Conservation (phyloP, 192 early-diverging fungal genomes). For the Coemansia asiatica region DNA sequence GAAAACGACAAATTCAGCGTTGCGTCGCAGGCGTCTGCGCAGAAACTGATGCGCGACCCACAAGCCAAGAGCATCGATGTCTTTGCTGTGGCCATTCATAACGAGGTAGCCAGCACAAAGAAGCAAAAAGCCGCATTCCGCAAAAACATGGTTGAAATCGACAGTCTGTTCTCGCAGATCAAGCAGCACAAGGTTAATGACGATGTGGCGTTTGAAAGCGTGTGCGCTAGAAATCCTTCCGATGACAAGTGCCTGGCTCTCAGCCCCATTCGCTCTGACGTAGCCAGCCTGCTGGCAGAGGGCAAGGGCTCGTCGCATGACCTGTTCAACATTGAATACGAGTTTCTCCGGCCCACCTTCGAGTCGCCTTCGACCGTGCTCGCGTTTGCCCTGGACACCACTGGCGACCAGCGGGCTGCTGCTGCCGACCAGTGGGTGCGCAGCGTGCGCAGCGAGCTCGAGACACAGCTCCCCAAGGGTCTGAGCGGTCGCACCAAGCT, state of each 20-base stretch:
- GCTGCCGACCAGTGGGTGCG: constrained; percentile 30
- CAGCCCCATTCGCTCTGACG: constrained; percentile 54
- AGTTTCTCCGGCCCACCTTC: constrained; percentile 50
- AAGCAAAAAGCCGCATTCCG: constrained; percentile 34
- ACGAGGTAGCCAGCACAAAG: constrained; percentile 1
- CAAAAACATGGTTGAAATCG: constrained; percentile 29
- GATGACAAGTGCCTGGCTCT: constrained; percentile 58
- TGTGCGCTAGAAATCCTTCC: constrained; percentile 45
- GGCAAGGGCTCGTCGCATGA: constrained; percentile 14
- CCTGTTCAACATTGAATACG: constrained; percentile 40
- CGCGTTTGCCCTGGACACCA: constrained; percentile 47
- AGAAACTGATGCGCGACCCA: background rate
- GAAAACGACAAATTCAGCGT: constrained; percentile 26
- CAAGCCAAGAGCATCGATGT: constrained; percentile 23
- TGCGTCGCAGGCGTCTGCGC: background rate
- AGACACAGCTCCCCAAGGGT: constrained; percentile 20
- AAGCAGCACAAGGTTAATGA: background rate
- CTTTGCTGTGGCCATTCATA: constrained; percentile 36
- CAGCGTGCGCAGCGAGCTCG: constrained; percentile 23
- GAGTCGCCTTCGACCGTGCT: constrained; percentile 41
- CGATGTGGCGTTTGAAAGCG: constrained; percentile 30
- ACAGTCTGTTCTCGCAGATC: constrained; percentile 28
- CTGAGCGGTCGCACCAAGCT: background rate
- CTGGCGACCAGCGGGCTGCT: constrained; percentile 7
- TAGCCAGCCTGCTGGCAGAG: constrained; percentile 15